Evolutionary conservation across 805 yeast species (phyloP), one percentile per base, ranked within the genome.

Genomic region (Teunomyces pallodes): DNA sequence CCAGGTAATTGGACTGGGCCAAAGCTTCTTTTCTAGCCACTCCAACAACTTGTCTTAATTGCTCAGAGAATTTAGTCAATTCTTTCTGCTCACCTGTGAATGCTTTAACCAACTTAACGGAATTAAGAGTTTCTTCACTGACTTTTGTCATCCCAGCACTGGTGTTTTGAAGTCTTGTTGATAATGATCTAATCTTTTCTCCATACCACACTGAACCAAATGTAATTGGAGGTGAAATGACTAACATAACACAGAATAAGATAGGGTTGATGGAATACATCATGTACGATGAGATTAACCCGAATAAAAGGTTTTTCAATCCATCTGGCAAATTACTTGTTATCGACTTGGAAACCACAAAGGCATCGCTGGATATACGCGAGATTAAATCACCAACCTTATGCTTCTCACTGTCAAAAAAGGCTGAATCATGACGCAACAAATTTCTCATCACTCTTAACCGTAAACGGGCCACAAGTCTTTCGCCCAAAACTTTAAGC

Each of bases 341-440:
- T 45, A 74, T 67, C 2, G 76, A 72, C 39, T 74, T 59, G 9
- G 74, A 67, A 10, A 74, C 78, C n/a, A 74, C 70, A 51, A 72
- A 73, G 2, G 78, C 78, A 55, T 74, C 78, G 51, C 74, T 68
- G 5, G 75, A 69, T 35, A 73, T 64, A 43, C 78, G 60, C 9
- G 75, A 70, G 43, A 74, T 70, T 53, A 74, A 67, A 52, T 74
- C 78, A 13, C 78, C 78, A 1, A 74, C 76, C 56, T 73, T 73
- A 56, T 74, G 70, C 53, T 72, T 73, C 20, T 73, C 78, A 40
- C 59, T 58, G 50, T 74, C 78, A 49, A 64, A 74, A 50, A 74
- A 74, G 5, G 66, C 64, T 1, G 74, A 50, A 50, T 74, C 78
- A 51, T 74, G 77, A 31, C 76, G 55, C 20, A 74, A 61, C 52